Evolutionary conservation across 1,139 yeast genomes (phyloP).

Genomic region (Lodderomyces parapsilosis): DNA sequence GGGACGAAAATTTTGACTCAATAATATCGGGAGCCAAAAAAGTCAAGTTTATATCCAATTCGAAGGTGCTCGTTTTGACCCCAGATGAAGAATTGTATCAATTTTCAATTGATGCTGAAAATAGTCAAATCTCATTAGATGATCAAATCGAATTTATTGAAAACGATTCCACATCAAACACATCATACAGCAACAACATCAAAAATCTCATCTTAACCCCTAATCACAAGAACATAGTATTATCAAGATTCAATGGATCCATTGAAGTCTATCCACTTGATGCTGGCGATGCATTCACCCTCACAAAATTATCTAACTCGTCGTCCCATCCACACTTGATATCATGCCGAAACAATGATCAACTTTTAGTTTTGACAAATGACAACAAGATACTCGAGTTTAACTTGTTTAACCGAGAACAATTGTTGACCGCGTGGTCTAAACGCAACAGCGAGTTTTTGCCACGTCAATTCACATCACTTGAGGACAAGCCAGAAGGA

Average conservation of each 20-base stretch:
- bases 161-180: neutral
- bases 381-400: slow-evolving; percentile 79
- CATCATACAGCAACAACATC: slow-evolving; percentile 32
- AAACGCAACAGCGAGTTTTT: slow-evolving; percentile 69
- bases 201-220: slow-evolving; percentile 45
- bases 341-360: slow-evolving; percentile 48
- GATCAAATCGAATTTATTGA: slow-evolving; percentile 44
- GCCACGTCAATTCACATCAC: slow-evolving; percentile 61
- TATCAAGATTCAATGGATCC: slow-evolving; percentile 64
- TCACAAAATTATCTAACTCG: slow-evolving; percentile 38
- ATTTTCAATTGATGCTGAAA: slow-evolving; percentile 37
- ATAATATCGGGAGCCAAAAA: slow-evolving; percentile 56
- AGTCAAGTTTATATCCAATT: slow-evolving; percentile 44
- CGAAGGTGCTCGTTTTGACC: slow-evolving; percentile 54
- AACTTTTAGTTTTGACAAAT: slow-evolving; percentile 66
- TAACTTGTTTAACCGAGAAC: slow-evolving; percentile 25
- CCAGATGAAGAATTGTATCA: slow-evolving; percentile 63
- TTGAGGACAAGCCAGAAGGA: slow-evolving; percentile 75
- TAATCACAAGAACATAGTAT: slow-evolving; percentile 45
- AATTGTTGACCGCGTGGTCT: slow-evolving; percentile 74
- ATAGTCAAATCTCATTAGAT: slow-evolving; percentile 25
- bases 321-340: slow-evolving; percentile 64
- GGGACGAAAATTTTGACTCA: slow-evolving; percentile 48
- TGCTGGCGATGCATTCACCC: neutral
- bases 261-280: slow-evolving; percentile 50